Percentiles rank a stretch among this genome's conserved stretches.
phyloP scores from a whole-genome alignment of 2,329 filamentous ascomycete species.

The Paracorniculantispora psalliotae region DNA sequence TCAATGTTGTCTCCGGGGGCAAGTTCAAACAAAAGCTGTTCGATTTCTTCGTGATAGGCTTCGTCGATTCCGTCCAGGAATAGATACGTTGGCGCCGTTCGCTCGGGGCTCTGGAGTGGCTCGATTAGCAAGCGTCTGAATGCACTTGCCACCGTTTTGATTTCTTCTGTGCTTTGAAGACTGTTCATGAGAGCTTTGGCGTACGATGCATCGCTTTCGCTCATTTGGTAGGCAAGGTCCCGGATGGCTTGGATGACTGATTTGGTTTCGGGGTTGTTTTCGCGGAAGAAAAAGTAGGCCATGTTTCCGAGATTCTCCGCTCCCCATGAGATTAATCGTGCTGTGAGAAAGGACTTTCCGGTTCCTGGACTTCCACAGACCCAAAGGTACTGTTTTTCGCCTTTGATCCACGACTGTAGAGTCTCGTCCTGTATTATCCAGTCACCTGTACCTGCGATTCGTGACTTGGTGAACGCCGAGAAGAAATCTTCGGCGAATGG shows the following conservation, averaged over 20 bases:
- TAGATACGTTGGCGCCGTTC: constrained; percentile 34
- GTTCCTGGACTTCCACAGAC: constrained; percentile 40
- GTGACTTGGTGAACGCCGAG: constrained; percentile 34
- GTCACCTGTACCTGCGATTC: constrained; percentile 39
- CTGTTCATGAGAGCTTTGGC: constrained; percentile 34
- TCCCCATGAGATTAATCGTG: constrained; percentile 39
- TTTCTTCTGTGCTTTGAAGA: constrained; percentile 33
- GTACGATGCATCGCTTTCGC: constrained; percentile 40
- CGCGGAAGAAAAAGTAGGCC: constrained; percentile 45
- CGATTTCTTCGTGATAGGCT: constrained; percentile 33
- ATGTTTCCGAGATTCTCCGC: constrained; percentile 29
- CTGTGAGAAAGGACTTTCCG: constrained; percentile 42
- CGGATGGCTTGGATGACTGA: constrained; percentile 41
- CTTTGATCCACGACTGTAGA: constrained; percentile 34
- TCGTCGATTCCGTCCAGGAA: constrained; percentile 45
- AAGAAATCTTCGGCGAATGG: constrained; percentile 39
- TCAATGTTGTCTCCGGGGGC: constrained; percentile 21
- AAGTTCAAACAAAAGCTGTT: constrained; percentile 33
- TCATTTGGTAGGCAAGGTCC: constrained; percentile 43
- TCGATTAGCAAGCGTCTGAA: constrained; percentile 37
- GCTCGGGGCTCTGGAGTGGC: constrained; percentile 29
- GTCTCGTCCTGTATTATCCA: constrained; percentile 39
- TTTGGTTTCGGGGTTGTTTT: constrained; percentile 41
- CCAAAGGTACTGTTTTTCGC: constrained; percentile 37
- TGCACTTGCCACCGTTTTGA: constrained; percentile 39